A percentile compares a stretch with the other conserved stretches of the same genome.
Conservation (phyloP, 2,329 filamentous ascomycete species). For the Alternaria burnsii region DNA sequence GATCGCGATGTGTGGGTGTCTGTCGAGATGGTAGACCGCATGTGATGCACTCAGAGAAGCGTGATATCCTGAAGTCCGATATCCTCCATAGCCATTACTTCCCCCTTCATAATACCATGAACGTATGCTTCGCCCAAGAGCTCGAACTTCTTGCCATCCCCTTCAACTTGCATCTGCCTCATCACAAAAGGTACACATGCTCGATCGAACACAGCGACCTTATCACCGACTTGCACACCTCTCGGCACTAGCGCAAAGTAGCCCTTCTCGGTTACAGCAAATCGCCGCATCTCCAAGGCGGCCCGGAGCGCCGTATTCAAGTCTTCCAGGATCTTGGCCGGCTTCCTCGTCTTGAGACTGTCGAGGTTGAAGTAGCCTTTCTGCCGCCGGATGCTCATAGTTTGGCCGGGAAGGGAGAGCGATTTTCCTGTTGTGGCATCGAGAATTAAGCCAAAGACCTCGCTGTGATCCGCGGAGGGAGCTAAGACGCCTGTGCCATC, state of each 20-base stretch:
- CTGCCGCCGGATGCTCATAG: constrained; percentile 27
- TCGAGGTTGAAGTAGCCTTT: constrained; percentile 32
- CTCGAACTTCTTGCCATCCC: constrained; percentile 8
- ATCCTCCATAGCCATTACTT: constrained; percentile 21
- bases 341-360: constrained; percentile 26
- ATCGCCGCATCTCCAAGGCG: constrained; percentile 31
- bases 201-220: constrained; percentile 28
- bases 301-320: constrained; percentile 22
- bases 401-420: constrained; percentile 31
- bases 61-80: constrained; percentile 17
- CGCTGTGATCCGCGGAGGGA: constrained; percentile 28
- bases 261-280: constrained; percentile 30
- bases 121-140: constrained; percentile 36
- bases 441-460: constrained; percentile 35
- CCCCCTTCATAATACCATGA: constrained; percentile 35
- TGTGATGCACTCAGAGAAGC: constrained; percentile 14
- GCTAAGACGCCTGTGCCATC: constrained; percentile 22
- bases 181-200: constrained; percentile 34
- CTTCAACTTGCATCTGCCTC: background rate
- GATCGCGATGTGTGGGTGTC: background rate
- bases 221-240: constrained; percentile 22
- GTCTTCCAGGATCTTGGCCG: constrained; percentile 25
- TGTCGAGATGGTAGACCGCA: background rate
- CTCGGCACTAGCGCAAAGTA: constrained; percentile 36
- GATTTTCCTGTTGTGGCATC: constrained; percentile 23